Evolutionary conservation across 371 early-diverging fungal species (phyloP).

Genomic region (Lichtheimia corymbifera): DNA sequence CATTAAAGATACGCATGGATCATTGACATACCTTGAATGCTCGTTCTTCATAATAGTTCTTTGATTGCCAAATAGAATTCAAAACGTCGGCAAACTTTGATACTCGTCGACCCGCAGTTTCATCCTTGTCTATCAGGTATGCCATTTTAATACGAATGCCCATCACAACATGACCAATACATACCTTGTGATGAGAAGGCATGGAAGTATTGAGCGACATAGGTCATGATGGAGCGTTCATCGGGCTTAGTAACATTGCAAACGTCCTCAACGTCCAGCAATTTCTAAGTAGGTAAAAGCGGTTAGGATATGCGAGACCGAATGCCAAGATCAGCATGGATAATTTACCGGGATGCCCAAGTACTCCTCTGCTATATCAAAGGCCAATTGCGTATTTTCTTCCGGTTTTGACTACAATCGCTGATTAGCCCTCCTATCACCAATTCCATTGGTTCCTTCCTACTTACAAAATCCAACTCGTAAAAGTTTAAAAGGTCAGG

Average conservation of each 20-base stretch:
- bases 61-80: conserved; percentile 85
- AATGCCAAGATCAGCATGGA: background rate
- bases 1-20: background rate
- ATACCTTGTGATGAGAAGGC: conserved; percentile 86
- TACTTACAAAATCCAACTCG: conserved; percentile 69
- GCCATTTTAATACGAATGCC: too few species aligned
- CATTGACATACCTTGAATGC: conserved; percentile 49
- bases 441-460: background rate
- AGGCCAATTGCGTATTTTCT: conserved; percentile 92
- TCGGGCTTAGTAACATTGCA: conserved; percentile 95
- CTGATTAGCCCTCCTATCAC: background rate
- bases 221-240: conserved; percentile 97
- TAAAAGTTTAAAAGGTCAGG: conserved; percentile 94
- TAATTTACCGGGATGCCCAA: conserved; percentile 85
- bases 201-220: conserved; percentile 98
- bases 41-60: conserved; percentile 87
- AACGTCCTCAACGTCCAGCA: conserved; percentile 96
- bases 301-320: too few species aligned
- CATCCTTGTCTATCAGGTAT: conserved; percentile 65
- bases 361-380: conserved; percentile 90
- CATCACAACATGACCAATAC: background rate
- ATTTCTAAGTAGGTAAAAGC: conserved; percentile 40
- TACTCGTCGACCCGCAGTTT: conserved; percentile 89
- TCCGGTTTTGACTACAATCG: conserved; percentile 61
- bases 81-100: conserved; percentile 89